Evolutionary conservation across 1,284 basidiomycete species (phyloP), one percentile per base, ranked within the genome.

Genomic region (Schizophyllum amplum): DNA sequence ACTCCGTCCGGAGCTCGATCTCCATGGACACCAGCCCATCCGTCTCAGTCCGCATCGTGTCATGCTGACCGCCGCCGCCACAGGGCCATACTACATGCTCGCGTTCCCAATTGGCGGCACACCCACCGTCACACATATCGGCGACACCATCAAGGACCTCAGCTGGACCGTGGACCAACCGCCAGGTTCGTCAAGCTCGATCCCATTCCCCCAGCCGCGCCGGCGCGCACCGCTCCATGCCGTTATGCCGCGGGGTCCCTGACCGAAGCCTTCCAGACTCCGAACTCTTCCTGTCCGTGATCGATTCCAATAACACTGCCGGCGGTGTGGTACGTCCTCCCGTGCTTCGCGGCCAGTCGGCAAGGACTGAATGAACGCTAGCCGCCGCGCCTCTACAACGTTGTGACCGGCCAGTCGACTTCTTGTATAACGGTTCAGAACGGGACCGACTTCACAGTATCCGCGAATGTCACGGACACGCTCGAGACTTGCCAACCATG

Each of bases 401-500:
- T 23, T n/a, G 25, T 15, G 24, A 65, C 60, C 21, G 68, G 67
- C 4, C 53, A 50, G 23, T 59, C 64, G 26, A 65, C 68, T 2
- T 63, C 67, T 9, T 73, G 73, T 56, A 61, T 71, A 13, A 61
- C 67, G 0, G 46, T 68, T 7, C 56, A 63, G 23, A 65, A 64
- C 7, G 59, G 63, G 6, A 58, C 66, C 15, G 51, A 64, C 24
- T 62, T 70, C 24, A 60, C 62, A 5, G 59, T 73, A n/a, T 58
- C 59, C 15, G 64, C 70, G 4, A 75, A 74, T 55, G 64, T 73
- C 47, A 70, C 72, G 1, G 60, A 62, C 7, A 60, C 63, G 4
- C 54, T 74, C 11, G 55, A 58, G 7, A 72, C 72, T 11, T 75
- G 73, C 58, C 59, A 71, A n/a, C 67, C 66, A 6, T 68, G 71